Conservation (phyloP, 371 early-diverging fungal species). For the Mortierella sp. region DNA sequence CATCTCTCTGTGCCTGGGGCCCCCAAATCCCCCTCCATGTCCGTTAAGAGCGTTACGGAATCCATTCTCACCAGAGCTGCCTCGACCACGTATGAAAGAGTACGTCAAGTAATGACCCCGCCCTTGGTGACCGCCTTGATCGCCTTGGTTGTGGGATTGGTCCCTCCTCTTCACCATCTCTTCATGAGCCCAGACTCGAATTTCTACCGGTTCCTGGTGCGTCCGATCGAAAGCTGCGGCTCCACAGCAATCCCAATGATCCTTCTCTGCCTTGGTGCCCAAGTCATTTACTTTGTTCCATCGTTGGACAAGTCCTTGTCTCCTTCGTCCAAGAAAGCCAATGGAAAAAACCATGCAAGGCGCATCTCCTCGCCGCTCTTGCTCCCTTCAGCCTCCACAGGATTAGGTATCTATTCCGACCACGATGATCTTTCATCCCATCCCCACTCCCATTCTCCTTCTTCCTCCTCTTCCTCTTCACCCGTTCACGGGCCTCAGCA, state of each 20-base stretch:
- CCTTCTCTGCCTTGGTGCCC: slow-evolving; percentile 75
- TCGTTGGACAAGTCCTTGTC: no score
- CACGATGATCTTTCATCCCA: no score
- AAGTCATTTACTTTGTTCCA: slow-evolving; percentile 62
- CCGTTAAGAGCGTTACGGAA: slow-evolving; percentile 17
- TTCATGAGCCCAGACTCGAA: slow-evolving; percentile 62
- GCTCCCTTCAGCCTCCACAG: no score
- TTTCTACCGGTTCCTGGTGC: slow-evolving; percentile 65
- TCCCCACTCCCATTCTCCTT: no score
- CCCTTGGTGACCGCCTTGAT: slow-evolving; percentile 71
- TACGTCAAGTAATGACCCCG: slow-evolving; percentile 64
- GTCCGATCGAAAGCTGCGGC: slow-evolving; percentile 73
- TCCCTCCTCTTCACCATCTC: slow-evolving; percentile 36
- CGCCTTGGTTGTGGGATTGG: slow-evolving; percentile 67
- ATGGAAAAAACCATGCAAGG: no score
- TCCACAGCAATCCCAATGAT: slow-evolving; percentile 76
- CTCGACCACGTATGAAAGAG: slow-evolving; percentile 29
- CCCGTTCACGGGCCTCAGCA: no score
- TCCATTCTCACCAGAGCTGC: slow-evolving; percentile 23
- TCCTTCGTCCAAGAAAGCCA: background rate
- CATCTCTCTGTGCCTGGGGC: slow-evolving; percentile 4
- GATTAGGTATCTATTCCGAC: no score
- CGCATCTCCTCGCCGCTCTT: no score
- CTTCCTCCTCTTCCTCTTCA: no score
- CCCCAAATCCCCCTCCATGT: slow-evolving; percentile 12